A percentile compares a stretch with the other conserved stretches of the same genome.
Conservation (phyloP, 257 asterid species). For the Fraxinus pennsylvanica region DNA sequence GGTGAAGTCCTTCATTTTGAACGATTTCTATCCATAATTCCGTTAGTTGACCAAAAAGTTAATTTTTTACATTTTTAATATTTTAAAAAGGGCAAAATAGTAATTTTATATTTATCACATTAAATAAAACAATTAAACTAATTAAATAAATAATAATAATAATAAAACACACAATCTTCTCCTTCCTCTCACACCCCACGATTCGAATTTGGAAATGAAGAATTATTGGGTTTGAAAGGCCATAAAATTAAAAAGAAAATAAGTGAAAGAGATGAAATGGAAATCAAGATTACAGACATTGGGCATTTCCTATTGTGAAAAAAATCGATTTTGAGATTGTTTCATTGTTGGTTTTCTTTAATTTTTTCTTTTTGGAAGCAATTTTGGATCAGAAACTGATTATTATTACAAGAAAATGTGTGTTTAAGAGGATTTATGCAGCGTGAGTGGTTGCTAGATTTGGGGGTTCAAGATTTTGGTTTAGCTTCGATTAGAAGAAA, state of each 20-base stretch:
- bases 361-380: neutral
- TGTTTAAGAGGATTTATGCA: neutral
- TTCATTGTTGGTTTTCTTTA: slow-evolving; percentile 40
- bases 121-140: too few relatives aligned
- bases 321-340: slow-evolving; percentile 46
- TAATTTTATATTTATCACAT: too few relatives aligned
- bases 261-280: slow-evolving; percentile 37
- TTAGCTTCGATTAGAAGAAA: slow-evolving; percentile 22
- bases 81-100: too few relatives aligned
- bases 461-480: neutral
- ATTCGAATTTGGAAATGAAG: slow-evolving; percentile 28
- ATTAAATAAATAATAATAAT: too few relatives aligned
- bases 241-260: slow-evolving; percentile 34
- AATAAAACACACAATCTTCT: too few relatives aligned
- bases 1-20: too few relatives aligned
- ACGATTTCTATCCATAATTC: too few relatives aligned
- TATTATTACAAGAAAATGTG: neutral
- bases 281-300: slow-evolving; percentile 38
- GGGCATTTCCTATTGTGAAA: slow-evolving; percentile 51
- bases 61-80: too few relatives aligned
- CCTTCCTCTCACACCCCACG: too few relatives aligned
- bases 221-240: slow-evolving; percentile 34
- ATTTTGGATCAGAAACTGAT: neutral
- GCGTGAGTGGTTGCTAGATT: neutral
- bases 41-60: too few relatives aligned